Conservation (phyloP, 108 stramenopile genomes). For the Thalassiosira profunda region DNA sequence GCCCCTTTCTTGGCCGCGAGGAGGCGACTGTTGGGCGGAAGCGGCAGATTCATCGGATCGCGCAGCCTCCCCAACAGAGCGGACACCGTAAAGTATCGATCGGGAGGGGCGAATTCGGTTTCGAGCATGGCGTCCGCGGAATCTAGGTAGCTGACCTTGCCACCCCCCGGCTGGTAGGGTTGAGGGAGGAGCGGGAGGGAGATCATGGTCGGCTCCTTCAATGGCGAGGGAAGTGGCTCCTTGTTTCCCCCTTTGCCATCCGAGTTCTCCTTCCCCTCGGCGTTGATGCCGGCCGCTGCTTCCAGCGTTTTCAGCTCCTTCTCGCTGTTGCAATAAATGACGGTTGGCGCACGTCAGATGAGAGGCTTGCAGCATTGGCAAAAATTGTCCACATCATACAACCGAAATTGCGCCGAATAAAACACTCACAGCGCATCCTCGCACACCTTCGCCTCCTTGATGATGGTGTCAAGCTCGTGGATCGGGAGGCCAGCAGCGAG, state of each 20-base stretch:
- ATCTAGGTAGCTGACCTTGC: conserved; percentile 29
- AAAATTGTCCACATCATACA: not conserved
- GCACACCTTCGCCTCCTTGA: conserved; percentile 67
- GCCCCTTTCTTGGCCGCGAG: conserved; percentile 10
- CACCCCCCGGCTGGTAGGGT: conserved; percentile 37
- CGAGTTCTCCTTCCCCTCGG: not conserved
- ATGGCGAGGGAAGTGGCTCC: not conserved
- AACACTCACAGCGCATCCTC: conserved; percentile 63
- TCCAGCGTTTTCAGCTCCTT: conserved; percentile 24
- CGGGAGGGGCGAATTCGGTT: conserved; percentile 72
- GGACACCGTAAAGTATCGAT: conserved; percentile 76
- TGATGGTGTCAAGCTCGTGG: conserved; percentile 65
- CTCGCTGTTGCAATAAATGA: conserved; percentile 57
- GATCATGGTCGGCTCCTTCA: conserved; percentile 30
- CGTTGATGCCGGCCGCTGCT: not conserved
- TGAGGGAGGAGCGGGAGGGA: conserved; percentile 35
- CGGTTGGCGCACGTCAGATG: conserved; percentile 45
- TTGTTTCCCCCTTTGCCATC: not conserved
- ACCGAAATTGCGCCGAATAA: not conserved
- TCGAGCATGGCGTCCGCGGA: conserved; percentile 55
- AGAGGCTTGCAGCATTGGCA: not conserved
- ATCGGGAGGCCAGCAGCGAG: conserved; percentile 71
- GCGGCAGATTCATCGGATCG: conserved; percentile 74
- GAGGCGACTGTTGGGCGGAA: conserved; percentile 54
- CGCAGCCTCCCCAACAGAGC: conserved; percentile 79